Evolutionary conservation across 352 stramenopile genomes (phyloP).

Genomic region (Pythium utonaiense): DNA sequence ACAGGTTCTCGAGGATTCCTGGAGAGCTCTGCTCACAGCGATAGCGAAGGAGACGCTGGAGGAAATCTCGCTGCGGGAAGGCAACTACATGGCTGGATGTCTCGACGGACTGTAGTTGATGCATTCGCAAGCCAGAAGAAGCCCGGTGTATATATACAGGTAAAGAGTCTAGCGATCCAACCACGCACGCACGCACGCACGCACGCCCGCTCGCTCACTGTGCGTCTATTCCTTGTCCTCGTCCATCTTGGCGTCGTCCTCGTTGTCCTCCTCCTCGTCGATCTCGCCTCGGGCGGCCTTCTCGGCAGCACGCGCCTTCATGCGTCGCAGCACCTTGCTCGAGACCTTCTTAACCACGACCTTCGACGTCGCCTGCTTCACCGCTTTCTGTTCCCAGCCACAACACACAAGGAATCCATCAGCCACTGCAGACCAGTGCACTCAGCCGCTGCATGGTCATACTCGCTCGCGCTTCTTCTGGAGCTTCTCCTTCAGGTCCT

Average conservation of each 20-base stretch:
- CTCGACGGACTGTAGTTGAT: conserved; percentile 55
- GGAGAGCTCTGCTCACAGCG: conserved; percentile 42
- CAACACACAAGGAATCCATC: background rate
- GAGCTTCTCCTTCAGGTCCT: conserved; percentile 34
- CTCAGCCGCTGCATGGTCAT: background rate
- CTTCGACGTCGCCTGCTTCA: conserved; percentile 23
- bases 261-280: conserved; percentile 9
- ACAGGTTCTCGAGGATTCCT: conserved; percentile 55
- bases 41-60: conserved; percentile 70
- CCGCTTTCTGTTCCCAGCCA: conserved; percentile 19
- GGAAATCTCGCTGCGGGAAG: conserved; percentile 58
- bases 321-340: conserved; percentile 38
- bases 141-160: too few relatives aligned
- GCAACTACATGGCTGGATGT: conserved; percentile 58
- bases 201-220: too few relatives aligned
- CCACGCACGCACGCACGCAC: background rate
- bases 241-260: conserved; percentile 16
- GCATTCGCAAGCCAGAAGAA: too few relatives aligned
- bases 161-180: background rate
- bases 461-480: conserved; percentile 35
- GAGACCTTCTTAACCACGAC: conserved; percentile 39
- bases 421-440: background rate
- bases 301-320: conserved; percentile 27
- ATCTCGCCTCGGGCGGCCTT: conserved; percentile 24
- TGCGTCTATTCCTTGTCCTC: conserved; percentile 19